Percentiles rank a stretch among this genome's conserved stretches.
Conservation (phyloP, 352 stramenopile genomes). For the Globisporangium parvum region DNA sequence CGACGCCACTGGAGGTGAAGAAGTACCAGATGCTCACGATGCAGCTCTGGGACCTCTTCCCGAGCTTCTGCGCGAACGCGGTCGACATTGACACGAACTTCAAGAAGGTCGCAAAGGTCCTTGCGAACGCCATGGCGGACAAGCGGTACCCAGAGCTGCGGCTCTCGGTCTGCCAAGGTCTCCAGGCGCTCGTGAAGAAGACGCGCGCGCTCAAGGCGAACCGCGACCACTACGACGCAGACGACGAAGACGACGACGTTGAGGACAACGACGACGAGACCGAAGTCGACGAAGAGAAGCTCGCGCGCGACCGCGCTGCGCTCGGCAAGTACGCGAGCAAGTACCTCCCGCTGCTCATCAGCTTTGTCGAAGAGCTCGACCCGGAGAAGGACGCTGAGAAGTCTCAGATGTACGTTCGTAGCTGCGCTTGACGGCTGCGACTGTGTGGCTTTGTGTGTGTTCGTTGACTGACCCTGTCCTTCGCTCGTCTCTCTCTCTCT, state of each 20-base stretch:
- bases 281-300: conserved; percentile 71
- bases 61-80: conserved; percentile 65
- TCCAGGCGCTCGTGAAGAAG: conserved; percentile 74
- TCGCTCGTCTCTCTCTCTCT: not conserved
- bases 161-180: conserved; percentile 78
- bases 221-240: conserved; percentile 39
- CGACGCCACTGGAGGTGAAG: conserved; percentile 62
- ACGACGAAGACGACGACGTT: conserved; percentile 33
- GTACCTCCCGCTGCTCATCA: conserved; percentile 83
- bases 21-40: conserved; percentile 74
- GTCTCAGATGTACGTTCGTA: conserved; percentile 29
- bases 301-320: conserved; percentile 63
- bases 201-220: conserved; percentile 40
- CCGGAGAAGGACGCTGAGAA: conserved; percentile 70
- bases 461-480: not conserved
- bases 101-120: conserved; percentile 82
- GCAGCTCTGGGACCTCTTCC: conserved; percentile 80
- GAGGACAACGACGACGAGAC: conserved; percentile 39
- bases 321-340: conserved; percentile 73
- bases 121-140: conserved; percentile 84
- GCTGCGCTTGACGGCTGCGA: too few species aligned
- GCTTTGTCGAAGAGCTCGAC: conserved; percentile 77
- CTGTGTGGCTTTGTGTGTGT: not conserved
- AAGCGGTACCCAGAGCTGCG: conserved; percentile 82
- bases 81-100: conserved; percentile 76